Percentiles rank a stretch among this genome's conserved stretches.
phyloP scores from a whole-genome alignment of 2,329 filamentous ascomycete species.

The Alternaria ethzedia region DNA sequence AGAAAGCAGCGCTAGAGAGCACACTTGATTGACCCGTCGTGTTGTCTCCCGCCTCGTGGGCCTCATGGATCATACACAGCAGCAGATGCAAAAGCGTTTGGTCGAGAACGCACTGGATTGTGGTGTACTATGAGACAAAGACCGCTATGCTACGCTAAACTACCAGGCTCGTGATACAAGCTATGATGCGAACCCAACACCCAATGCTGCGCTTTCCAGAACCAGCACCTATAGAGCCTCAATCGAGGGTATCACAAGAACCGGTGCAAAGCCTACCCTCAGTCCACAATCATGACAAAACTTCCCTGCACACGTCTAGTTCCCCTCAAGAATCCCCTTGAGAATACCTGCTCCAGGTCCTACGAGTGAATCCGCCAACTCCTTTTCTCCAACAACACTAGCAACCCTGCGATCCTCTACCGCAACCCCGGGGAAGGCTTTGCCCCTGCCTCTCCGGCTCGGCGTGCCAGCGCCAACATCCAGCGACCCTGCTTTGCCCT shows the following conservation, averaged over 20 bases:
- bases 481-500: constrained; percentile 75
- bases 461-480: constrained; percentile 68
- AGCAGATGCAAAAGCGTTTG: not conserved
- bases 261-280: not conserved
- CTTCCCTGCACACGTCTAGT: constrained; percentile 5
- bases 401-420: constrained; percentile 79
- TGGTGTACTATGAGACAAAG: not conserved
- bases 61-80: not conserved
- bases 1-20: not conserved
- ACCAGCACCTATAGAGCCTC: not conserved
- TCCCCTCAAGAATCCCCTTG: constrained; percentile 39
- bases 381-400: constrained; percentile 79
- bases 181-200: not conserved
- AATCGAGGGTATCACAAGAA: not conserved
- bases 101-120: not conserved
- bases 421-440: constrained; percentile 52
- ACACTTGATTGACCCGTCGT: not conserved
- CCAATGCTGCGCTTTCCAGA: constrained; percentile 10
- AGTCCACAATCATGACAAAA: not conserved
- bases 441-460: constrained; percentile 67
- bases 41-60: not conserved
- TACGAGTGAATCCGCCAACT: constrained; percentile 73
- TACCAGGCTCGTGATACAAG: constrained; percentile 8
- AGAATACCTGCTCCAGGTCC: constrained; percentile 55
- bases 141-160: constrained; percentile 11